Percentiles rank a stretch among this genome's conserved stretches.
Conservation (phyloP, 768 basidiomycete species). For the Kwoniella sp. region DNA sequence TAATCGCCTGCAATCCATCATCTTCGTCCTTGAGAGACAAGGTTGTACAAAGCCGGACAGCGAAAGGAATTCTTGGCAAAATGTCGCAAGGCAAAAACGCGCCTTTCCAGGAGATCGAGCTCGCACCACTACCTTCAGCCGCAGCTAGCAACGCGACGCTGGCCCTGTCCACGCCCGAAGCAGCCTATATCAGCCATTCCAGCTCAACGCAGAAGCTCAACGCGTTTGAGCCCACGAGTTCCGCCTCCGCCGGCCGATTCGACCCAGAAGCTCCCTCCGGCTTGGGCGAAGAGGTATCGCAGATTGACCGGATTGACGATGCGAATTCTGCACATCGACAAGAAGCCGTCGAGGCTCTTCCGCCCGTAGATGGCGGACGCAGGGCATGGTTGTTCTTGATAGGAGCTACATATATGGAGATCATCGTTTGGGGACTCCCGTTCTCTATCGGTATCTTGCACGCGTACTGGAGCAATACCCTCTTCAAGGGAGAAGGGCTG, state of each 20-base stretch:
- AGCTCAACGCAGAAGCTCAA: background rate
- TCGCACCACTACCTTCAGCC: background rate
- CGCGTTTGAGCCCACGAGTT: background rate
- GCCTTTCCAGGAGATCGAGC: conserved; percentile 6
- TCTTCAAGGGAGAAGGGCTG: conserved; percentile 37
- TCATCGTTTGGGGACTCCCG: conserved; percentile 48
- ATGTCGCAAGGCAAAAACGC: background rate
- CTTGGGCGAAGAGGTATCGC: background rate
- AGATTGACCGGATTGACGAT: background rate
- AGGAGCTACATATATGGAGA: conserved; percentile 45
- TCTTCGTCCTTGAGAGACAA: too few relatives aligned
- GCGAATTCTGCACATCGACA: background rate
- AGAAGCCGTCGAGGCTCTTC: conserved; percentile 12
- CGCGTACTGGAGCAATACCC: conserved; percentile 43
- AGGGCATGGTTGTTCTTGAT: conserved; percentile 47
- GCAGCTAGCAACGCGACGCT: background rate
- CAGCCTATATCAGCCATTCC: background rate
- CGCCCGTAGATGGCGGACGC: conserved; percentile 37
- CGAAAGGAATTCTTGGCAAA: too few relatives aligned
- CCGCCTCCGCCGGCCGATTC: background rate
- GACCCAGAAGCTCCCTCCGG: background rate
- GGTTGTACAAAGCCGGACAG: too few relatives aligned
- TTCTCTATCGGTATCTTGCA: conserved; percentile 52
- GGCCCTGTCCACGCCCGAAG: background rate
- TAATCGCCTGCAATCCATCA: too few relatives aligned